Conservation (phyloP, 306 rosid species). For the Styphnolobium japonicum region DNA sequence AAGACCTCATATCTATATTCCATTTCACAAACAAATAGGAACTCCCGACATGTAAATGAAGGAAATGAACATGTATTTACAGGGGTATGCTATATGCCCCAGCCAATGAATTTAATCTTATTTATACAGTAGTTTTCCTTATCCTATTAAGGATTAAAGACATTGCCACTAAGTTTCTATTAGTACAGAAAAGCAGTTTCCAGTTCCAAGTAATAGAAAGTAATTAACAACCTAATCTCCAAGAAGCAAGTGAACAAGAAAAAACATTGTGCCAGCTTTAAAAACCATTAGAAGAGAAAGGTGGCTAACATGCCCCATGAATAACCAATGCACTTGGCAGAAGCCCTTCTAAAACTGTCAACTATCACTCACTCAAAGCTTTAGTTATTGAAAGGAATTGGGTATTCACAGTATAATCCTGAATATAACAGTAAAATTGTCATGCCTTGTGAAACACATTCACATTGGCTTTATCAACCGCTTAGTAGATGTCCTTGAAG, state of each 20-base stretch:
- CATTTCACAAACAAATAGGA: slow-evolving; percentile 11
- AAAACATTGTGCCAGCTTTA: neutral
- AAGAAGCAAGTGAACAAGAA: neutral
- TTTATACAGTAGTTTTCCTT: neutral
- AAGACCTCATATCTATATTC: neutral
- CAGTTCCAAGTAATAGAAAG: too few relatives aligned
- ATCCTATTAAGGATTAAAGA: neutral
- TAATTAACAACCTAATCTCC: neutral
- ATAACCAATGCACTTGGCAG: neutral
- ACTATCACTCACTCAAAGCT: neutral
- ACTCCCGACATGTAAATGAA: neutral
- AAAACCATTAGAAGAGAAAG: neutral
- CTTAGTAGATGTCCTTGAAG: neutral
- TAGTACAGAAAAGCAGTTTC: neutral
- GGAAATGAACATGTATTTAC: neutral
- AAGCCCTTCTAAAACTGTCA: neutral
- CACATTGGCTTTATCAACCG: neutral
- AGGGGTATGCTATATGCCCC: neutral
- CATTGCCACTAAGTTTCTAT: neutral
- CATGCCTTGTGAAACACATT: neutral
- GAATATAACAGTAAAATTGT: neutral
- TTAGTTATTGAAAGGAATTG: neutral
- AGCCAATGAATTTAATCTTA: neutral
- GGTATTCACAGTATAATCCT: neutral
- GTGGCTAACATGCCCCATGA: neutral